Base-by-base conservation (phyloP, 2,329 filamentous ascomycete genomes). In the Fusarium euwallaceae region DNA sequence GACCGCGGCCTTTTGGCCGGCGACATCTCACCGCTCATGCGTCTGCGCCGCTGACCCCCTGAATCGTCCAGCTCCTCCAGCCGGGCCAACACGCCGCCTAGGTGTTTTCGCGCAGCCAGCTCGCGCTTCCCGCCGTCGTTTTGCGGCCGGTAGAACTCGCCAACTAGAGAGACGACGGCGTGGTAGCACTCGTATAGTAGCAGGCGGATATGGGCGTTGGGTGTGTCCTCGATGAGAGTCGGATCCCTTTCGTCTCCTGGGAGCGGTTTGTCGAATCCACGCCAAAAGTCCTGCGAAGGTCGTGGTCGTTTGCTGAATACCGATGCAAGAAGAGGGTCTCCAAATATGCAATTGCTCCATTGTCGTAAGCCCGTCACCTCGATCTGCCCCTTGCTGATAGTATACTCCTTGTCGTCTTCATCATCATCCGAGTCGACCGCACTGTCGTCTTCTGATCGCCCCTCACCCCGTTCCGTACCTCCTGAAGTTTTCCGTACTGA, bases 151-250 rank as follows among this genome's bases (percentile, higher is more conserved):
- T 90, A 91, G 76, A 90, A 90, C 70, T 89, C 88, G 36, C 81
- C 83, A 3, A 90, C 89, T 6, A 92, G 85, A 43, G 83, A 80
- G 6, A 86, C 84, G 1, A 87, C 82, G 4, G 88, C 86, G 71
- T 91, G 88, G 77, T 90, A 91, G 76, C 88, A 89, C 71, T 88
- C 85, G 80, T 92, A 92, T 4, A 92, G 79, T 3, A 91, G 79
- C 8, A 90, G 76, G 12, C 89, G 85, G 3, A 85, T 80, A n/a
- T 81, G 76, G 0, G 84, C 84, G 66, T 85, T 84, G n/a, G 82
- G 81, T 22, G 78, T 76, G 68, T 87, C 86, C 53, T 88, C 85
- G 53, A 89, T 81, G 2, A 86, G 70, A 37, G 48, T 78, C 51
- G 72, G 66, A 5, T 37, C 11, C 4, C 45, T 58, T n/a, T 73